Percentiles rank a stretch among this genome's conserved stretches.
These are phyloP conservation scores for Leucosporidium yakuticum DNA, from an alignment of 768 basidiomycete genomes.

Conservation along the genomic window DNA sequence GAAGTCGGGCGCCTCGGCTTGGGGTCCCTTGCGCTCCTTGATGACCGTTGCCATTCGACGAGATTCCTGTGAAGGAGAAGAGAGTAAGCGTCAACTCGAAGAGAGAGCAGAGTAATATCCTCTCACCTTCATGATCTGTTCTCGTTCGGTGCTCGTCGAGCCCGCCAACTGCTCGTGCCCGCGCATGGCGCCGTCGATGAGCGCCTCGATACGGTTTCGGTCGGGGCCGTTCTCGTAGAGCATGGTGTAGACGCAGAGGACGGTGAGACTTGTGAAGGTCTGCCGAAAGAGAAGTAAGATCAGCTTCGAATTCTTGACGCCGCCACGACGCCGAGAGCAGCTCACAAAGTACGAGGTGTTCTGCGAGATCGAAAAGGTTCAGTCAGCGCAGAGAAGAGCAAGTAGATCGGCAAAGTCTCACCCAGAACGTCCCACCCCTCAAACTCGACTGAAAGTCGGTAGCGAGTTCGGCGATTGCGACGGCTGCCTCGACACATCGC, in stretches of 20 bases:
- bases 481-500: constrained; percentile 3
- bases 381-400: not conserved
- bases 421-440: not conserved
- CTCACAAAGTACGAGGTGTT: not conserved
- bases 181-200: not conserved
- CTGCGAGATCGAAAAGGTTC: not conserved
- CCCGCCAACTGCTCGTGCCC: not conserved
- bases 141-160: not conserved
- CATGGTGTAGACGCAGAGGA: constrained; percentile 2
- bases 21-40: not conserved
- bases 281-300: not conserved
- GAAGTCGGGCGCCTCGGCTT: not conserved
- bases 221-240: not conserved
- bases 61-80: not conserved
- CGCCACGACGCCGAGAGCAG: not conserved
- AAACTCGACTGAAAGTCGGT: not conserved
- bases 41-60: not conserved
- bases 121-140: not conserved
- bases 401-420: not conserved
- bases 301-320: no score
- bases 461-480: constrained; percentile 1
- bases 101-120: not conserved
- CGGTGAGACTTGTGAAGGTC: not conserved
- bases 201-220: not conserved
- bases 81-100: not conserved